A percentile compares a stretch with the other conserved stretches of the same genome.
Conservation (phyloP, 352 stramenopile species). For the Globisporangium paddicum region DNA sequence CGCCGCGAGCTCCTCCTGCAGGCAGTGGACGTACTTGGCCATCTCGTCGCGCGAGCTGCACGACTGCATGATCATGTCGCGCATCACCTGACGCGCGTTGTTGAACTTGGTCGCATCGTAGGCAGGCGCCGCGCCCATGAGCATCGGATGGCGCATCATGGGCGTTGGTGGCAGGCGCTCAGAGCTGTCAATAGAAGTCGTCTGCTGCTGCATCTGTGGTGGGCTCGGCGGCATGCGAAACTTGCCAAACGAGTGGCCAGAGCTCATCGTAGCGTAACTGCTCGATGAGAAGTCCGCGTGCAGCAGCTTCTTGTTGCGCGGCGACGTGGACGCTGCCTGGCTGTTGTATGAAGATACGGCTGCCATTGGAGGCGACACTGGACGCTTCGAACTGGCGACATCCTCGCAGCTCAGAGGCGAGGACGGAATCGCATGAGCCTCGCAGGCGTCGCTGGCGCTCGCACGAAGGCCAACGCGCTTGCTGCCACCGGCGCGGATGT, state of each 20-base stretch:
- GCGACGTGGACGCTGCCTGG: slow-evolving; percentile 34
- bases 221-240: slow-evolving; percentile 5
- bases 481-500: slow-evolving; percentile 63
- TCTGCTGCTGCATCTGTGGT: not conserved
- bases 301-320: slow-evolving; percentile 39
- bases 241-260: slow-evolving; percentile 5
- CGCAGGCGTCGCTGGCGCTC: slow-evolving; percentile 15
- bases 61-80: slow-evolving; percentile 49
- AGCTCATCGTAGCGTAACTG: slow-evolving; percentile 4
- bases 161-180: slow-evolving; percentile 1
- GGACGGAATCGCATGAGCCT: slow-evolving; percentile 9
- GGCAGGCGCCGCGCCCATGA: slow-evolving; percentile 10
- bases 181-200: not conserved
- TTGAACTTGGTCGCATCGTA: slow-evolving; percentile 25
- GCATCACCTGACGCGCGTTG: slow-evolving; percentile 32
- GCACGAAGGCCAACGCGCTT: slow-evolving; percentile 66
- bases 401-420: slow-evolving; percentile 14
- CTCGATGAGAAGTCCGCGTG: slow-evolving; percentile 24
- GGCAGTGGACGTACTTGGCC: slow-evolving; percentile 46
- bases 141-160: slow-evolving; percentile 26
- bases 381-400: slow-evolving; percentile 11
- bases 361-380: slow-evolving; percentile 33
- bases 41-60: slow-evolving; percentile 46
- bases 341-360: slow-evolving; percentile 36
- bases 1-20: slow-evolving; percentile 47